Conservation (phyloP, 129 eudicot species). For the Tanacetum coccineum region DNA sequence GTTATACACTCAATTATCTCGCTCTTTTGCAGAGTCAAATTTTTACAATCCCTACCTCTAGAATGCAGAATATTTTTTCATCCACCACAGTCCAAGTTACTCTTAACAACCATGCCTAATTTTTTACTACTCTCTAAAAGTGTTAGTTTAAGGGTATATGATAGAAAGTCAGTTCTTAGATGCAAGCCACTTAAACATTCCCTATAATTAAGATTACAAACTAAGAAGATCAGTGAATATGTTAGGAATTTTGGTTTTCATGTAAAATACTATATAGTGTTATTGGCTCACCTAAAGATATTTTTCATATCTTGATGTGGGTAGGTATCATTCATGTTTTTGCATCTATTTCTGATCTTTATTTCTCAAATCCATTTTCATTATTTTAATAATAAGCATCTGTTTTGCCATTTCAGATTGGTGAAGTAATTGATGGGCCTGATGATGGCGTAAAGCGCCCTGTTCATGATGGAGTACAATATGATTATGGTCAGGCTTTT, state of each 20-base stretch:
- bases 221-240: neutral
- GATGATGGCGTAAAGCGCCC: conserved; percentile 71
- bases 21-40: too few relatives aligned
- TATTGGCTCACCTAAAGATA: conserved; percentile 7
- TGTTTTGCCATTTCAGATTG: conserved; percentile 48
- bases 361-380: too few relatives aligned
- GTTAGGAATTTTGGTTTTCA: neutral
- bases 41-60: too few relatives aligned
- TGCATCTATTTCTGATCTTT: too few relatives aligned
- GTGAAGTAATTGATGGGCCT: conserved; percentile 99
- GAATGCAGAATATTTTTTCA: too few relatives aligned
- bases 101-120: too few relatives aligned
- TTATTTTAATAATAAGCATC: neutral
- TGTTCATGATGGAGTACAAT: conserved; percentile 74
- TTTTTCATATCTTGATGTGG: neutral
- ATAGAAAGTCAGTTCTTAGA: neutral
- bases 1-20: too few relatives aligned
- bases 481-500: conserved; percentile 74
- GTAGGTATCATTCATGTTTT: neutral
- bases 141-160: conserved; percentile 8
- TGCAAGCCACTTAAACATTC: neutral
- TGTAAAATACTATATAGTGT: neutral
- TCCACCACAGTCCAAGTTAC: too few relatives aligned
- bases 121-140: neutral
- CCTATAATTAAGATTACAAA: too few relatives aligned